A percentile compares a stretch with the other conserved stretches of the same genome.
Conservation (phyloP, 352 stramenopile genomes). For the Globisporangium carolinianum region DNA sequence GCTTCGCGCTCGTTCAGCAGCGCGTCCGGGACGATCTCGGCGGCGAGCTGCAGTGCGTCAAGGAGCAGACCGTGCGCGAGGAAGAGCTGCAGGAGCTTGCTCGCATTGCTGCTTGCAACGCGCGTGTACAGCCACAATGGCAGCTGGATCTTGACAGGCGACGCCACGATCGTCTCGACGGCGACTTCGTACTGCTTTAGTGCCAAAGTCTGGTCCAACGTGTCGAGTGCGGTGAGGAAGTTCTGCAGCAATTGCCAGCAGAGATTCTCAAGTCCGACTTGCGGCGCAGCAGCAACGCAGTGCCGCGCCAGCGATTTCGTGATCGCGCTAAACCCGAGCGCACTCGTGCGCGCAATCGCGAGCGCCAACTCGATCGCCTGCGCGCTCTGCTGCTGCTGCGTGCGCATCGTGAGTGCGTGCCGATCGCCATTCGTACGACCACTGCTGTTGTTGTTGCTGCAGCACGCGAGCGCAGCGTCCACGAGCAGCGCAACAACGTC, state of each 20-base stretch:
- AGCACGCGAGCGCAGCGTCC: slow-evolving; percentile 19
- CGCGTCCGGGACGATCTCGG: slow-evolving; percentile 29
- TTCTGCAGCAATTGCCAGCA: slow-evolving; percentile 52
- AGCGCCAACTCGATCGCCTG: slow-evolving; percentile 44
- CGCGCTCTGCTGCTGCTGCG: slow-evolving; percentile 40
- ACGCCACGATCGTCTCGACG: slow-evolving; percentile 45
- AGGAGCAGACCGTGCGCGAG: slow-evolving; percentile 54
- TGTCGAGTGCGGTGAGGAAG: slow-evolving; percentile 30
- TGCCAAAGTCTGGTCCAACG: slow-evolving; percentile 11
- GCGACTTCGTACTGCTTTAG: slow-evolving; percentile 45
- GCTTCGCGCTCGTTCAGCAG: slow-evolving; percentile 30
- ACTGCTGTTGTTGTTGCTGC: slow-evolving; percentile 3
- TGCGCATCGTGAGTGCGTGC: slow-evolving; percentile 18
- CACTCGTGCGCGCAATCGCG: slow-evolving; percentile 32
- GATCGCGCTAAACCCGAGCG: slow-evolving; percentile 23
- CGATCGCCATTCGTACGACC: neutral
- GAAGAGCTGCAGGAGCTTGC: slow-evolving; percentile 49
- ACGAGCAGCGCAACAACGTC: slow-evolving; percentile 56
- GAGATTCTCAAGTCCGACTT: slow-evolving; percentile 25
- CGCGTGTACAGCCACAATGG: slow-evolving; percentile 49
- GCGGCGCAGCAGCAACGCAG: slow-evolving; percentile 46
- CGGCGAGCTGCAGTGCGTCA: slow-evolving; percentile 53
- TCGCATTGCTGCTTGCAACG: slow-evolving; percentile 40
- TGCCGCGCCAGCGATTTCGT: slow-evolving; percentile 64
- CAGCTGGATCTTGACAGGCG: slow-evolving; percentile 56